Evolutionary conservation across 129 eudicot genomes (phyloP).

Genomic region (Lonicera japonica): DNA sequence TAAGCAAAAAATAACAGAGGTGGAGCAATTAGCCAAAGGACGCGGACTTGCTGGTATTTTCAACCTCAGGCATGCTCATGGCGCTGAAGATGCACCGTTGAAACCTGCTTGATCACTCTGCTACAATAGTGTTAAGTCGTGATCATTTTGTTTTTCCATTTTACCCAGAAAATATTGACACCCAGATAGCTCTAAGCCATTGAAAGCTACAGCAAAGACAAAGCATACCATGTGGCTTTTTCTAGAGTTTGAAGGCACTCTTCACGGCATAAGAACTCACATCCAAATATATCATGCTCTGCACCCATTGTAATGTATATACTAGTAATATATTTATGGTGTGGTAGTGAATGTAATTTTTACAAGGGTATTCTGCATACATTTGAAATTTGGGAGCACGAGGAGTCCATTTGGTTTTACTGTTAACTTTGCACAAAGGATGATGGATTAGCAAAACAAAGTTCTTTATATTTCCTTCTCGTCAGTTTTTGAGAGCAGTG

Average conservation of each 20-base stretch:
- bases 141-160: too few species aligned
- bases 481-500: too few species aligned
- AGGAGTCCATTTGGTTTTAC: too few species aligned
- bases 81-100: slow-evolving; percentile 14
- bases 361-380: neutral
- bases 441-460: too few species aligned
- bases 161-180: too few species aligned
- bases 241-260: neutral
- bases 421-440: too few species aligned
- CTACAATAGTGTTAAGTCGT: neutral
- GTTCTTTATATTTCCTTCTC: too few species aligned
- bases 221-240: neutral
- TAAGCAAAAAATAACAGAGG: slow-evolving; percentile 32
- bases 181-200: too few species aligned
- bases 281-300: neutral
- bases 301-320: neutral
- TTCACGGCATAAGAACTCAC: neutral
- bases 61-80: slow-evolving; percentile 22
- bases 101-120: slow-evolving; percentile 6
- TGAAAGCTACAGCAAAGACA: neutral
- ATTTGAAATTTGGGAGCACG: neutral
- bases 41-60: slow-evolving; percentile 34
- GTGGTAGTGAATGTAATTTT: neutral
- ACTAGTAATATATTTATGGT: neutral
- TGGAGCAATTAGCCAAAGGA: slow-evolving; percentile 44